Conservation (phyloP, 331 rosid genomes). For the Quercus phellos region DNA sequence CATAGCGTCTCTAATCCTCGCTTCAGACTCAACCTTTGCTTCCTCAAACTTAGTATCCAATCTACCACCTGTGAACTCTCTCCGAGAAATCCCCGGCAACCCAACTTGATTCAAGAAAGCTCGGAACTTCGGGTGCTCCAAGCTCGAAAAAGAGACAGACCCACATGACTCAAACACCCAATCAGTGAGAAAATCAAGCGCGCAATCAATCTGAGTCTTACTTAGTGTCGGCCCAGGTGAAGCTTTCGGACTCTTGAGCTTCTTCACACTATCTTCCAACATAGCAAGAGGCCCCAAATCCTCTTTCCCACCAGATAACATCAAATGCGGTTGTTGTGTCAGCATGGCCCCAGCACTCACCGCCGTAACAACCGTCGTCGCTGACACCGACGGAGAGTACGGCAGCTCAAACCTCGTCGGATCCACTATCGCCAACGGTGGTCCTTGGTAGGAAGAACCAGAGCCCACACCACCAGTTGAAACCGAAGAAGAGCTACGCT, state of each 20-base stretch:
- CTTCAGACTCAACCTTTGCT: conserved; percentile 68
- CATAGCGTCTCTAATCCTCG: conserved; percentile 78
- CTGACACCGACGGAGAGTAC: conserved; percentile 33
- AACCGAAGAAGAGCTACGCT: conserved; percentile 35
- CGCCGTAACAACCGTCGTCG: conserved; percentile 16
- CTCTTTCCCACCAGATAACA: conserved; percentile 85
- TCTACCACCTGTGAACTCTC: conserved; percentile 48
- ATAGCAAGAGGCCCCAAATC: conserved; percentile 85
- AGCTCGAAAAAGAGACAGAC: conserved; percentile 67
- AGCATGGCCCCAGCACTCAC: conserved; percentile 20
- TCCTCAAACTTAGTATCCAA: conserved; percentile 63
- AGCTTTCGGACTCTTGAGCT: conserved; percentile 80
- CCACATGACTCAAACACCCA: conserved; percentile 87
- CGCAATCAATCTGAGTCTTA: conserved; percentile 61
- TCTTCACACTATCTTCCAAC: conserved; percentile 91
- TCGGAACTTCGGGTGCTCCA: conserved; percentile 75
- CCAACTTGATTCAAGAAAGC: conserved; percentile 80
- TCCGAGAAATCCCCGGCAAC: conserved; percentile 49
- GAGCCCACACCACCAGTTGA: conserved; percentile 24
- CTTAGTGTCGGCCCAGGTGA: conserved; percentile 60
- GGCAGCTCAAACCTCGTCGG: conserved; percentile 47
- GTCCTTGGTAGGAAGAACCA: conserved; percentile 39
- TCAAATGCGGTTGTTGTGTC: conserved; percentile 52
- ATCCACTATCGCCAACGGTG: conserved; percentile 46
- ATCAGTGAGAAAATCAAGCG: conserved; percentile 63